Conservation (phyloP, 805 yeast genomes). For the Barnettozyma wickerhamii region DNA sequence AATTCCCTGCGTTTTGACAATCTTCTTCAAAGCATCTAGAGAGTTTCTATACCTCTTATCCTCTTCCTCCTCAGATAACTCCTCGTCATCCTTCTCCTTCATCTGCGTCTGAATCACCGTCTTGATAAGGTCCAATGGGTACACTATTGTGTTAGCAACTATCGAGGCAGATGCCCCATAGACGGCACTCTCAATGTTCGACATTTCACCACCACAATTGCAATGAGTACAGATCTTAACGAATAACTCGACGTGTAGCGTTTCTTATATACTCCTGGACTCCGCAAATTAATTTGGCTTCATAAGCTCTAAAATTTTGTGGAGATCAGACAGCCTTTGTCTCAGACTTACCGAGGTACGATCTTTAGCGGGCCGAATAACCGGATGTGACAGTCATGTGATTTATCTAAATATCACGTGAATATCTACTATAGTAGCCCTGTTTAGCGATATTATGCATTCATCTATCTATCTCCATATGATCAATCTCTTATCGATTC, state of each 20-base stretch:
- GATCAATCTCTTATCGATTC: constrained; percentile 38
- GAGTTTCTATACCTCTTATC: constrained; percentile 45
- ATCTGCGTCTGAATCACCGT: constrained; percentile 72
- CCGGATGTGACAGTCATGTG: too few species aligned
- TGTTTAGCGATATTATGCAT: too few species aligned
- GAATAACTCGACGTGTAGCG: too few species aligned
- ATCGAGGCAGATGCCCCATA: constrained; percentile 82
- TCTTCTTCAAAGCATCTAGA: constrained; percentile 56
- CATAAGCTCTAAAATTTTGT: background rate
- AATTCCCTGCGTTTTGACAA: constrained; percentile 55
- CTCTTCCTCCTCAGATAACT: constrained; percentile 10
- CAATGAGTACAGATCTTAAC: too few species aligned
- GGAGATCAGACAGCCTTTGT: background rate
- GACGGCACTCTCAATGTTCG: constrained; percentile 65
- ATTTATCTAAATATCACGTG: too few species aligned
- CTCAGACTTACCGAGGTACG: background rate
- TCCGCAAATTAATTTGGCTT: too few species aligned
- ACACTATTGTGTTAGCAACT: constrained; percentile 71
- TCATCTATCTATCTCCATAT: constrained; percentile 25
- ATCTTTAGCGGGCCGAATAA: background rate
- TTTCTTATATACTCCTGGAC: background rate
- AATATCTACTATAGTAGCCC: too few species aligned
- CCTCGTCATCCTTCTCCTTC: constrained; percentile 13
- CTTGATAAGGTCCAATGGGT: constrained; percentile 76
- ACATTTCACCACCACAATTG: too few species aligned